phyloP scores from a whole-genome alignment of 805 yeast genomes.

The Lipomyces chichibuensis region DNA sequence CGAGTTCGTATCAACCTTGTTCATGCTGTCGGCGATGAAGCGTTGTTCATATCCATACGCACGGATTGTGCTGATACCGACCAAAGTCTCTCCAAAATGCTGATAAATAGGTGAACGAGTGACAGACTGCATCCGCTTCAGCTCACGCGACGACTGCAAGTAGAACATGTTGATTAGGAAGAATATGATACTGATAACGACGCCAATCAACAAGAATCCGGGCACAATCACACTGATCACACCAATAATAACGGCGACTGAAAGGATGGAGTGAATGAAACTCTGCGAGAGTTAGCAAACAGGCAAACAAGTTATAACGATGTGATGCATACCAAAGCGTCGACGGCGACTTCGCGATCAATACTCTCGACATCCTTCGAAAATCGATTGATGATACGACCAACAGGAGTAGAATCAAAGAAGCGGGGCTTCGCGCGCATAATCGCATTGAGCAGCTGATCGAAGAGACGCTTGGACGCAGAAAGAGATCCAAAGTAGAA shows the following conservation, averaged over 20 bases:
- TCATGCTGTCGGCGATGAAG: slow-evolving; percentile 78
- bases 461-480: slow-evolving; percentile 79
- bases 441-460: slow-evolving; percentile 63
- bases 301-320: slow-evolving; percentile 47
- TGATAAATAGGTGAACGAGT: slow-evolving; percentile 95
- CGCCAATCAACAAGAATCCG: slow-evolving; percentile 68
- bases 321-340: slow-evolving; percentile 71
- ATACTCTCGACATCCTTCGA: slow-evolving; percentile 92
- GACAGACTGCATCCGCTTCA: slow-evolving; percentile 85
- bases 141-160: slow-evolving; percentile 83
- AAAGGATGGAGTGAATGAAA: slow-evolving; percentile 26
- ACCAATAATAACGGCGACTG: slow-evolving; percentile 64
- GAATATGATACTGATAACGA: slow-evolving; percentile 60
- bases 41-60: slow-evolving; percentile 92
- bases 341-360: slow-evolving; percentile 88
- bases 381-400: slow-evolving; percentile 94
- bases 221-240: slow-evolving; percentile 85
- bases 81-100: slow-evolving; percentile 90
- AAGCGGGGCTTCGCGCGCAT: slow-evolving; percentile 81
- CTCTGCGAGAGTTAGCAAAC: slow-evolving; percentile 9
- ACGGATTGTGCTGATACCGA: slow-evolving; percentile 90
- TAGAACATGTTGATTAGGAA: slow-evolving; percentile 81
- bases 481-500: slow-evolving; percentile 69
- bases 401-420: slow-evolving; percentile 93
- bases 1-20: slow-evolving; percentile 79